phyloP scores from a whole-genome alignment of 495 filamentous ascomycete species.

The Neurospora tetraspora region DNA sequence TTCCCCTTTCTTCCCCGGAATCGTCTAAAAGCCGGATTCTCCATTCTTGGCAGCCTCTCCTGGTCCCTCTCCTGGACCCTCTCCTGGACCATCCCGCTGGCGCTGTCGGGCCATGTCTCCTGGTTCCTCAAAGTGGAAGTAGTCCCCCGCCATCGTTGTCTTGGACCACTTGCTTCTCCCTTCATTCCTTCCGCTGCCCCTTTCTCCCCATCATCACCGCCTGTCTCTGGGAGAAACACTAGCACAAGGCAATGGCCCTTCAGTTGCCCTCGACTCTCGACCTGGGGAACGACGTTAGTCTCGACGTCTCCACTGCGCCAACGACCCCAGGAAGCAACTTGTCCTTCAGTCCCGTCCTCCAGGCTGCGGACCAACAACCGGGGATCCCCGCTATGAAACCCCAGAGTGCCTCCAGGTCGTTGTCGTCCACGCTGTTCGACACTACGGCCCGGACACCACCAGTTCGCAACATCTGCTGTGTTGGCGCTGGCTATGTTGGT shows the following conservation, averaged over 20 bases:
- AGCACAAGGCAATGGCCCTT: background rate
- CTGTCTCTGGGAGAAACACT: background rate
- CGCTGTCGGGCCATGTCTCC: background rate
- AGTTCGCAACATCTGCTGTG: constrained; percentile 38
- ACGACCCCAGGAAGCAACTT: constrained; percentile 44
- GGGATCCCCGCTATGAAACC: constrained; percentile 7
- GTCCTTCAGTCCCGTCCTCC: constrained; percentile 32
- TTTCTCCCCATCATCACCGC: background rate
- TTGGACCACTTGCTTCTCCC: background rate
- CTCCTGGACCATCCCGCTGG: background rate
- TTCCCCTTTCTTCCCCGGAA: background rate
- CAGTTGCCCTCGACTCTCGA: constrained; percentile 7
- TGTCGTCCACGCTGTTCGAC: constrained; percentile 10
- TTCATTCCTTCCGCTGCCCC: background rate
- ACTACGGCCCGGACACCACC: constrained; percentile 9
- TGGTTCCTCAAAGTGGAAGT: background rate
- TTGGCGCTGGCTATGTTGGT: constrained; percentile 23
- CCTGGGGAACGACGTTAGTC: constrained; percentile 9
- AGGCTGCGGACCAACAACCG: constrained; percentile 17
- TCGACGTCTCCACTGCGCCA: constrained; percentile 35
- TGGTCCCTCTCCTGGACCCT: background rate
- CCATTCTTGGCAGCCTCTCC: background rate
- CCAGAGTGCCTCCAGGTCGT: constrained; percentile 7
- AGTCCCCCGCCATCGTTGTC: background rate
- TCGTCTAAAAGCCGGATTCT: background rate